phyloP scores from a whole-genome alignment of 345 rosid genomes.

The Lepidium sativum region DNA sequence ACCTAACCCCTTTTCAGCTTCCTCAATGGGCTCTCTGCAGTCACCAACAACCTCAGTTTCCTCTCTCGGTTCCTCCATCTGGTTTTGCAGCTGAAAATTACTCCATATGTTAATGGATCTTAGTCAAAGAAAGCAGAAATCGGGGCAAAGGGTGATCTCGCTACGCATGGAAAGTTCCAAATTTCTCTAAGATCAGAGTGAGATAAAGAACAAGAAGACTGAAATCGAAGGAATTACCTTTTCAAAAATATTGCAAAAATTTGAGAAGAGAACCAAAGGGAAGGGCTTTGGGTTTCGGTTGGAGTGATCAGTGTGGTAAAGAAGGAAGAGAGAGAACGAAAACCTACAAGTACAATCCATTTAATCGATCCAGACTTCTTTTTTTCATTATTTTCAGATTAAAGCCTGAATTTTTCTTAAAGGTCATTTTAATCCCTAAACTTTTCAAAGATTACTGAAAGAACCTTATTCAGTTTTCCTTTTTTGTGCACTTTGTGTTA shows the following conservation, averaged over 20 bases:
- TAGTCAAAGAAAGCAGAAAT: not conserved
- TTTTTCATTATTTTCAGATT: not conserved
- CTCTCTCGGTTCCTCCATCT: slow-evolving; percentile 18
- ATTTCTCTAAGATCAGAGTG: not conserved
- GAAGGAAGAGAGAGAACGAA: not conserved
- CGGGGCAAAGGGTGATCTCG: not conserved
- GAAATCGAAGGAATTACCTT: not conserved
- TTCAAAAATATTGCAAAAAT: not conserved
- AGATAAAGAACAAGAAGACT: not conserved
- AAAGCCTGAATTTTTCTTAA: not conserved
- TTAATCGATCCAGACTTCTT: not conserved
- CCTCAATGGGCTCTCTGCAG: slow-evolving; percentile 8
- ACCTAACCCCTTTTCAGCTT: not conserved
- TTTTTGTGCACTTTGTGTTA: not conserved
- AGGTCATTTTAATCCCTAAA: not conserved
- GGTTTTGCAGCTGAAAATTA: not conserved
- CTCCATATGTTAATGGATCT: not conserved
- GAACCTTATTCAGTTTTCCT: not conserved
- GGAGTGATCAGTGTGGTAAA: slow-evolving; percentile 13
- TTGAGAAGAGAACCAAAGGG: not conserved
- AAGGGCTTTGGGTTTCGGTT: slow-evolving; percentile 10
- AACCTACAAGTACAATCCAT: not conserved
- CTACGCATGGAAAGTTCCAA: not conserved
- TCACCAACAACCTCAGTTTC: not conserved
- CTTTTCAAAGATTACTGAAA: not conserved